phyloP scores from a whole-genome alignment of 352 stramenopile genomes.

The Lagenidium giganteum region DNA sequence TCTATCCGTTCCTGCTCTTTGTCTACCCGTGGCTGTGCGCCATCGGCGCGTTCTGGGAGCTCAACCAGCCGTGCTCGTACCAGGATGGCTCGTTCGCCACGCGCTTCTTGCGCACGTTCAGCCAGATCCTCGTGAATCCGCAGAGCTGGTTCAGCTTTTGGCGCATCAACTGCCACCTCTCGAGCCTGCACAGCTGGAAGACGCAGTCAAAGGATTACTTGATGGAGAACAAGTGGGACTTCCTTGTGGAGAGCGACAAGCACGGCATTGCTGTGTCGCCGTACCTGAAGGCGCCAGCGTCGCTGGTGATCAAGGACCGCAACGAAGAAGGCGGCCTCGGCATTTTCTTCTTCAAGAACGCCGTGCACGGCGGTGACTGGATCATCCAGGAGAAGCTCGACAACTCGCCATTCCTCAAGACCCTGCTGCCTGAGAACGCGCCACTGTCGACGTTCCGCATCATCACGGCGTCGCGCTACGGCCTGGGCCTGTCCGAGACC shows the following conservation, averaged over 20 bases:
- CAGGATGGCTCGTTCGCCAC: slow-evolving; percentile 72
- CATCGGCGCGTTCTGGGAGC: slow-evolving; percentile 77
- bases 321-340: slow-evolving; percentile 98
- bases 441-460: slow-evolving; percentile 98
- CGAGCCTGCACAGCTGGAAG: slow-evolving; percentile 92
- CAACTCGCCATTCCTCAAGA: slow-evolving; percentile 91
- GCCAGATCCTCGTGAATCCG: slow-evolving; percentile 73
- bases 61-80: slow-evolving; percentile 52
- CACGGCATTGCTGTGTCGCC: slow-evolving; percentile 91
- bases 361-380: slow-evolving; percentile 88
- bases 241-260: slow-evolving; percentile 91
- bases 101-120: slow-evolving; percentile 88
- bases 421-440: slow-evolving; percentile 89
- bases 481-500: slow-evolving; percentile 35
- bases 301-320: slow-evolving; percentile 96
- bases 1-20: slow-evolving; percentile 84
- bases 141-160: slow-evolving; percentile 99
- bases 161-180: slow-evolving; percentile 94
- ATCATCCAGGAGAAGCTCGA: slow-evolving; percentile 97
- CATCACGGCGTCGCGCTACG: slow-evolving; percentile 91
- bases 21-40: slow-evolving; percentile 86
- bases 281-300: slow-evolving; percentile 86
- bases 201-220: slow-evolving; percentile 90
- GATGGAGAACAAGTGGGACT: slow-evolving; percentile 99
- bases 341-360: slow-evolving; percentile 98